Percentiles rank a stretch among this genome's conserved stretches.
These are phyloP conservation scores for Diaporthe sp. DNA, from an alignment of 2,329 filamentous ascomycete species.

Conservation along the genomic window DNA sequence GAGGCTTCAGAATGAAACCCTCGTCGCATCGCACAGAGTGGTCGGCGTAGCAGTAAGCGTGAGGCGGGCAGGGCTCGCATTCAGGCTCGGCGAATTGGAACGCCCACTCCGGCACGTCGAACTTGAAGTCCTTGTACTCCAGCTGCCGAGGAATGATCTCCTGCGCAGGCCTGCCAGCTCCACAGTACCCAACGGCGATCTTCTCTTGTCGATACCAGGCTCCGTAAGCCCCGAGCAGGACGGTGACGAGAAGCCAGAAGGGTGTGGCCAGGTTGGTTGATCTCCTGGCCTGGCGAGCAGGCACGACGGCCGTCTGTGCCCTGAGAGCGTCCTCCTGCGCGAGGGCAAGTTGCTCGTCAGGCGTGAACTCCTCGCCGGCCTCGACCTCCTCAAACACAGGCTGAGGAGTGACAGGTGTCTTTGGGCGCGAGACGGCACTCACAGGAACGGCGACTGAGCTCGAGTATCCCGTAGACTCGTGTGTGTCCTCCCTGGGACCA, in stretches of 20 bases:
- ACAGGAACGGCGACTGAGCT: constrained; percentile 72
- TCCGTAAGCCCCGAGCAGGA: constrained; percentile 79
- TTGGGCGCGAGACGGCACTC: constrained; percentile 53
- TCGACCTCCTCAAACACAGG: constrained; percentile 61
- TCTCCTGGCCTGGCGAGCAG: constrained; percentile 57
- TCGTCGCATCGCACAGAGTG: constrained; percentile 85
- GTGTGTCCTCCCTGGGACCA: constrained; percentile 62
- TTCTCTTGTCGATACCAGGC: constrained; percentile 95
- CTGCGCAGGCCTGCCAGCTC: constrained; percentile 77
- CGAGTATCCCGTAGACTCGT: constrained; percentile 66
- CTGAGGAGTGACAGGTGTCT: constrained; percentile 52
- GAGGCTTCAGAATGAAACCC: constrained; percentile 87
- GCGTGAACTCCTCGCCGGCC: constrained; percentile 92
- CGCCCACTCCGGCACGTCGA: constrained; percentile 81
- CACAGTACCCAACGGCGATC: constrained; percentile 95
- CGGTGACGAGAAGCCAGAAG: constrained; percentile 78
- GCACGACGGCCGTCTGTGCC: constrained; percentile 62
- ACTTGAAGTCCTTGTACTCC: constrained; percentile 53
- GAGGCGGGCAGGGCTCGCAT: constrained; percentile 90
- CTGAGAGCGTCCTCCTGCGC: constrained; percentile 75
- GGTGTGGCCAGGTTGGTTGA: constrained; percentile 70
- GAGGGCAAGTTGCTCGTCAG: constrained; percentile 87
- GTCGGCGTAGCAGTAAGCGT: constrained; percentile 88
- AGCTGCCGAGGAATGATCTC: constrained; percentile 63
- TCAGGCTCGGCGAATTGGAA: constrained; percentile 79